Base-by-base conservation (phyloP, 75 land plant species). In the Ceratopteris richardii region DNA sequence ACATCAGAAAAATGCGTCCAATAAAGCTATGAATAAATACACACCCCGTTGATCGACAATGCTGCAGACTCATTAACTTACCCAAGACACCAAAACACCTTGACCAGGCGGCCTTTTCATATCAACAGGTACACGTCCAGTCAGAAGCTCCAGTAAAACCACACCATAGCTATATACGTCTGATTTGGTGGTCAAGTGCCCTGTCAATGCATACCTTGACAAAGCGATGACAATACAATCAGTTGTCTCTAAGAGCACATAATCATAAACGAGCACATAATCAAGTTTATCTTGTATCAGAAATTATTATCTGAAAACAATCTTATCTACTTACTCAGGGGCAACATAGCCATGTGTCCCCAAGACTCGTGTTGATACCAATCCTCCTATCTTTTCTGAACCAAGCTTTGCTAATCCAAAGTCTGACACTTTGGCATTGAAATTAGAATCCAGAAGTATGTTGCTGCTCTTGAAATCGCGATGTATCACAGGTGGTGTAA, bases 311-410 rank as follows among this genome's bases (percentile, higher is more conserved):
- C 9, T 14, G 14, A 14, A 40, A 14, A 40, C 42, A 40, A 40
- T 10, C 13, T 40, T 40, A 14, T 40, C 42, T 40, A 6, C 36
- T n/a, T 77, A 88, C 86, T 88, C 89, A n/a, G 89, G 93, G 4
- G 93, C 93, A 59, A 88, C 81, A 55, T 88, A 88, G 57, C 93
- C 89, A 60, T 74, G 81, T 20, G 88, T 88, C 18, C 93, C 93
- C 58, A 80, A 66, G 10, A 85, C 80, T 40, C 78, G 77, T 0
- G 87, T 79, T 0, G 82, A 78, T 27, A 78, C 82, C 54, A 72
- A 68, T 7, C 82, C 75, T 27, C 85, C 79, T 53, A 62, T 78
- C 62, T 74, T 74, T 20, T 73, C 85, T 54, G 77, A 70, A 19
- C 80, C 75, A 44, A 77, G 61, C 62, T 68, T 66, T 0, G 89